Evolutionary conservation across 2,329 filamentous ascomycete genomes (phyloP), one percentile per base, ranked within the genome.

Genomic region (Acrocalymma vagum): DNA sequence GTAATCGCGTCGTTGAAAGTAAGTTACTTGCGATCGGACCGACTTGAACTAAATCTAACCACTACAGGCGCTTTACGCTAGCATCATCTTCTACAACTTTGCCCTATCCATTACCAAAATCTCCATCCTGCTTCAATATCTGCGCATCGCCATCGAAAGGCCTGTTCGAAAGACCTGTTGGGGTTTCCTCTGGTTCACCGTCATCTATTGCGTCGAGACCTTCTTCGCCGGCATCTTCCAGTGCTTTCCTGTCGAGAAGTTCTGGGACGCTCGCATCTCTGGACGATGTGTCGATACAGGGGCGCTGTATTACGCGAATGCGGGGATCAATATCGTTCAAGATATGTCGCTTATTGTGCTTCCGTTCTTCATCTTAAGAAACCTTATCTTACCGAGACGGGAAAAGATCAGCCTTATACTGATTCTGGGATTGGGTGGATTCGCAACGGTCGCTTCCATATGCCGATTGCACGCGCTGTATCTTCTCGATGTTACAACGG

Each of bases 361-460:
- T 18, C 51, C 53, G 10, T 44, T 55, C 18, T 43, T 59, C 33
- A 51, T 53, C 9, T 33, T 59, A 23, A 41, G 43, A 29, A 55
- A 55, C 13, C 45, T 66, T 7, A 42, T 54, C 7, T 38, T 69
- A 32, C 57, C 57, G 3, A 42, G 24, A 10, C 33, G 42, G 5
- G 51, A 66, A 36, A 67, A 66, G 42, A 33, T 58, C 15, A 57
- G 48, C 17, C 44, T 69, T 9, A 48, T 48, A 10, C 31, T 62
- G 20, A 61, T 67, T 24, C 63, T 69, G 33, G 52, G 58, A n/a
- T 45, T 67, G 3, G 64, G 63, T 9, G 52, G 53, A 15, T 18
- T 20, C 24, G 54, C 51, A 26, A 49, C 49, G 38, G 14, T 55
- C 32, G 48, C 54, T 29, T 55, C 51, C n/a, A 29, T 52, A 11